Percentiles rank a stretch among this genome's conserved stretches.
Conservation (phyloP, 2,329 filamentous ascomycete species). For the Aspergillus floridensis region DNA sequence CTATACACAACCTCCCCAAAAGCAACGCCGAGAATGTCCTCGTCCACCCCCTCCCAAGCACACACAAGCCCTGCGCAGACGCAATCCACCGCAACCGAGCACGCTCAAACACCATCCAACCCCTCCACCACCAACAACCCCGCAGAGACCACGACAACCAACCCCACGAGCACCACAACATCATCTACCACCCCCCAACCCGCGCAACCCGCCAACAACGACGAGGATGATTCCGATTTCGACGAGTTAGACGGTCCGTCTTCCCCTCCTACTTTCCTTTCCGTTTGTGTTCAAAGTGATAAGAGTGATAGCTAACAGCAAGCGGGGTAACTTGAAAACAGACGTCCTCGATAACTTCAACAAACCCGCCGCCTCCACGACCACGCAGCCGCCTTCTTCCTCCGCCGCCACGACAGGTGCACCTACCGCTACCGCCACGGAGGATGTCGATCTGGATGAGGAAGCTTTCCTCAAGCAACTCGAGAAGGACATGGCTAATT, state of each 20-base stretch:
- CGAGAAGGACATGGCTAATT: conserved; percentile 83
- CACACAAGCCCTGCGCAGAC: no score
- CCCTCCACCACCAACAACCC: background rate
- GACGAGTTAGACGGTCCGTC: conserved; percentile 82
- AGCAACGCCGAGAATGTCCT: background rate
- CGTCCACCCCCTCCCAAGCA: background rate
- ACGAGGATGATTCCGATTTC: conserved; percentile 84
- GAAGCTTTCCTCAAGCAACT: conserved; percentile 73
- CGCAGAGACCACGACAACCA: background rate
- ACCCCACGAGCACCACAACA: no score
- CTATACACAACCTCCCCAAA: background rate
- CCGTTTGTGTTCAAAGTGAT: no score
- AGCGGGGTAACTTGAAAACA: conserved; percentile 6
- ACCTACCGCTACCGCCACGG: background rate
- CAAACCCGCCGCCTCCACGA: conserved; percentile 37
- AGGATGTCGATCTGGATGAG: conserved; percentile 31
- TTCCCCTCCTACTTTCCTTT: no score
- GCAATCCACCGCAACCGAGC: background rate
- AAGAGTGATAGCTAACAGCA: background rate
- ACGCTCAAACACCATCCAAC: background rate
- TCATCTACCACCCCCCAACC: conserved; percentile 1
- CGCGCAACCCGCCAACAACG: conserved; percentile 30
- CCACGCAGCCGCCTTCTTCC: conserved; percentile 34
- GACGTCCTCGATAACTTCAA: conserved; percentile 89
- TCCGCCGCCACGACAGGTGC: conserved; percentile 18